Base-by-base conservation (phyloP, 495 filamentous ascomycete genomes). In the Chaetomium tenue region DNA sequence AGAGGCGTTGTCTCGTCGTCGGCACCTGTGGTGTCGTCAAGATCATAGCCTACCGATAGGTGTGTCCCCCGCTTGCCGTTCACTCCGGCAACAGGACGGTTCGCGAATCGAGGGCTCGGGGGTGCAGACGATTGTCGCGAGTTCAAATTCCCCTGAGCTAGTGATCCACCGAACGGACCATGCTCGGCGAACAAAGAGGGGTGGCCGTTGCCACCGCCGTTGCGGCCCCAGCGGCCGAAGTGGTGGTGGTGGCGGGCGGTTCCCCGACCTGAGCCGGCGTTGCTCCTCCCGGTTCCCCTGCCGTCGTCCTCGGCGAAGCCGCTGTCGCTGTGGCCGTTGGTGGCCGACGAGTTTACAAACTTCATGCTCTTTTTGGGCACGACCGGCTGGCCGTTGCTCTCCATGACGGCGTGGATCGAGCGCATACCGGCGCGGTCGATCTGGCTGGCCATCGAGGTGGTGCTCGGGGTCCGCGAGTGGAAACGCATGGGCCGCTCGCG, bases 281-380 rank as follows among this genome's bases (percentile, higher is more conserved):
- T 84, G 67, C 83, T 86, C 58, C 84, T 83, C 23, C 72, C 75
- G 0, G 81, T 82, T 61, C 84, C 86, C 68, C 79, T 79, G n/a
- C 85, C 85, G 66, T 89, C 87, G 22, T 81, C 81, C 7, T 92
- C 89, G 26, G 79, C 63, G n/a, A 72, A 74, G 15, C 86, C 81
- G 40, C 82, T 83, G 58, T 91, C 88, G 47, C 37, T 58, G 46
- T 83, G 81, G 60, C 78, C 84, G 65, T 77, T 83, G 67, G 76
- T 81, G 63, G 86, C 89, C 44, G 87, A 87, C 63, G 90, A 90
- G 75, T 90, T 95, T n/a, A 91, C 89, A 70, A 98, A 98, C 70
- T 98, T 98, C 94, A 98, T 98, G 76, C 89, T 96, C 75, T 91
- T 90, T 79, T 97, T 97, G 64, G 88, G 86, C 8, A 85, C 83